Base-by-base conservation (phyloP, 108 stramenopile species). In the Nitzschia sp. region DNA sequence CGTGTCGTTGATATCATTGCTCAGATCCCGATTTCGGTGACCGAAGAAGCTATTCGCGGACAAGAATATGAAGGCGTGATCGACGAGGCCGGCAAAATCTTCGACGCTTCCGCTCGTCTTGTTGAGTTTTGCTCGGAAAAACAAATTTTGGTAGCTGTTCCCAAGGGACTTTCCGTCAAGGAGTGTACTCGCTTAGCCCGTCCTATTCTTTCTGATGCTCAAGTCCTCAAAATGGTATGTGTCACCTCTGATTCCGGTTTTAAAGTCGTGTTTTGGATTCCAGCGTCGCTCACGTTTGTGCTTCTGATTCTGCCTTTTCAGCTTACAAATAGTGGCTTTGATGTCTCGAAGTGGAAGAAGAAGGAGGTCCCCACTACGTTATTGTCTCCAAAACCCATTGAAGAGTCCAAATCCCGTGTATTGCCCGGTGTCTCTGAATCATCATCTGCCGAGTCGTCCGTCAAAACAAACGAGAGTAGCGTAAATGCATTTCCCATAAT, bases 141-240 rank as follows among this genome's bases (percentile, higher is more conserved):
- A 53, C 83, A 82, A 45, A 82, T 93, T 26, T 66, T 90, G 33
- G 76, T 93, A 38, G 92, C 92, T 2, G 72, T 86, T 15, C 92
- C 92, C 22, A 52, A 53, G 23, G 89, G 80, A 23, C 54, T 88
- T 59, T 25, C 58, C 19, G 79, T 83, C 31, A 64, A 56, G 5
- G 85, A 79, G 6, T 73, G 77, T 19, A 63, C 81, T 0, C 68
- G 77, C 16, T 63, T 94, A 56, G 86, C 92, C 2, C 74, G 59
- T 17, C 89, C 88, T 1, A 94, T 94, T 64, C 68, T 94, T 38
- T 48, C 56, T n/a, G 82, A 94, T 76, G 41, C 68, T 17, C 83
- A 86, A 64, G 89, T 94, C 36, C 62, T 56, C 19, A 62, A 83
- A 53, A 91, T 94, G 90, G 89, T 91, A 52, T 68, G 92, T 44